Evolutionary conservation across 352 stramenopile genomes (phyloP).

Genomic region (Pythium folliculosum): DNA sequence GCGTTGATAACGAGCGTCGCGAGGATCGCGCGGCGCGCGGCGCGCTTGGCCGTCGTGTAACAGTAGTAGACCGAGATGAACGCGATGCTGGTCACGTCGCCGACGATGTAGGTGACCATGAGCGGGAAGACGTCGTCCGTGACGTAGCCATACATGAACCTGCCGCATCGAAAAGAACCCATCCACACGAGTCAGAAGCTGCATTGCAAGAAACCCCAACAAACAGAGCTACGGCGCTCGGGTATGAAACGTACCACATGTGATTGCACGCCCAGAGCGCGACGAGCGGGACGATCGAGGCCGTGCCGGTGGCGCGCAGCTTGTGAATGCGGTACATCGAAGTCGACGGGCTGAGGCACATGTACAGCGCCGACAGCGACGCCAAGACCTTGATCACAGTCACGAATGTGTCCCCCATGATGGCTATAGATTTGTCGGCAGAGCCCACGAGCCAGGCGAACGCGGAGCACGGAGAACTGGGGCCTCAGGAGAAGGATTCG

Average conservation of each 20-base stretch:
- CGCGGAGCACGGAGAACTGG: not conserved
- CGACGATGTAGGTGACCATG: constrained; percentile 37
- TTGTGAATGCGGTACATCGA: constrained; percentile 58
- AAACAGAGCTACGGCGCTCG: not conserved
- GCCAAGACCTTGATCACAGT: constrained; percentile 59
- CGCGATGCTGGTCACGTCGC: constrained; percentile 25
- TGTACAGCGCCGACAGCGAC: constrained; percentile 71
- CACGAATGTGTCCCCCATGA: constrained; percentile 35
- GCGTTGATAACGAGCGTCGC: constrained; percentile 45
- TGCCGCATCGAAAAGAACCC: constrained; percentile 3
- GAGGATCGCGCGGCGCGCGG: constrained; percentile 37
- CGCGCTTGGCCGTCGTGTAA: constrained; percentile 38
- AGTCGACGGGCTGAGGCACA: constrained; percentile 63
- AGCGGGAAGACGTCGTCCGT: constrained; percentile 35
- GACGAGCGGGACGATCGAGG: constrained; percentile 56
- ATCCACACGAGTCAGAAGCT: not conserved
- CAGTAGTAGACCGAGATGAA: constrained; percentile 38
- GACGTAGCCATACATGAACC: constrained; percentile 42
- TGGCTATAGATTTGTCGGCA: not conserved
- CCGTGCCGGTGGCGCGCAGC: constrained; percentile 38
- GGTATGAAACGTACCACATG: constrained; percentile 50
- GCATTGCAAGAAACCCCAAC: not conserved
- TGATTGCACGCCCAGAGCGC: constrained; percentile 72
- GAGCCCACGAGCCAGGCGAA: too few species aligned
- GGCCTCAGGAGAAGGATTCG: not conserved